A percentile compares a stretch with the other conserved stretches of the same genome.
Conservation (phyloP, 2,329 filamentous ascomycete species). For the Apiospora saccharicola region DNA sequence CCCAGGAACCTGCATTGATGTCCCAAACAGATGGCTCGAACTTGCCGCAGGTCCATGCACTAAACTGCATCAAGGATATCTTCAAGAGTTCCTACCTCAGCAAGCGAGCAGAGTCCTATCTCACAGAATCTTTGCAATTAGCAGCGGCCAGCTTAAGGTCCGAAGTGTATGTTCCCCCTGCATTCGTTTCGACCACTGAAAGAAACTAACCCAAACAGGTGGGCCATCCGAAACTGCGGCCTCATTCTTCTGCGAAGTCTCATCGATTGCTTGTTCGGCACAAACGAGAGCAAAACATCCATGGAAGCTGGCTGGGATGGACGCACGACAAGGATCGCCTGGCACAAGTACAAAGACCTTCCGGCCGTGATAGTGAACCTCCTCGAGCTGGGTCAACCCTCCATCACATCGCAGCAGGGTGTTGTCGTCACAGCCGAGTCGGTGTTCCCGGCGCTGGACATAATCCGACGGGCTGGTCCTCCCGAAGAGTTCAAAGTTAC, state of each 20-base stretch:
- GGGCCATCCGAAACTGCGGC: constrained; percentile 94
- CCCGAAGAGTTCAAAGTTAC: constrained; percentile 62
- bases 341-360: constrained; percentile 72
- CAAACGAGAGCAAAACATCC: constrained; percentile 71
- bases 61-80: constrained; percentile 92
- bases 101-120: constrained; percentile 74
- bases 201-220: constrained; percentile 54
- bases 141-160: constrained; percentile 82
- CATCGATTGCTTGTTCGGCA: constrained; percentile 80
- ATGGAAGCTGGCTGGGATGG: constrained; percentile 71
- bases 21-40: constrained; percentile 69
- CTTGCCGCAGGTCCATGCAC: constrained; percentile 89
- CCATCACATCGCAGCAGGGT: constrained; percentile 39
- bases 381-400: constrained; percentile 59
- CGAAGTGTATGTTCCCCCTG: constrained; percentile 65
- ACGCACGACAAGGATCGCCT: constrained; percentile 70
- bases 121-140: constrained; percentile 78
- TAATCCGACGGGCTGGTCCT: constrained; percentile 75
- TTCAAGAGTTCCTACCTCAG: constrained; percentile 84
- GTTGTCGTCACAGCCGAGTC: constrained; percentile 66
- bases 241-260: constrained; percentile 87
- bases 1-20: constrained; percentile 58
- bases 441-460: constrained; percentile 84
- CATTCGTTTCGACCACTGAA: not conserved
- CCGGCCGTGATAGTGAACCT: constrained; percentile 69